Conservation (phyloP, 2,329 filamentous ascomycete species). For the Alternaria brassicae region DNA sequence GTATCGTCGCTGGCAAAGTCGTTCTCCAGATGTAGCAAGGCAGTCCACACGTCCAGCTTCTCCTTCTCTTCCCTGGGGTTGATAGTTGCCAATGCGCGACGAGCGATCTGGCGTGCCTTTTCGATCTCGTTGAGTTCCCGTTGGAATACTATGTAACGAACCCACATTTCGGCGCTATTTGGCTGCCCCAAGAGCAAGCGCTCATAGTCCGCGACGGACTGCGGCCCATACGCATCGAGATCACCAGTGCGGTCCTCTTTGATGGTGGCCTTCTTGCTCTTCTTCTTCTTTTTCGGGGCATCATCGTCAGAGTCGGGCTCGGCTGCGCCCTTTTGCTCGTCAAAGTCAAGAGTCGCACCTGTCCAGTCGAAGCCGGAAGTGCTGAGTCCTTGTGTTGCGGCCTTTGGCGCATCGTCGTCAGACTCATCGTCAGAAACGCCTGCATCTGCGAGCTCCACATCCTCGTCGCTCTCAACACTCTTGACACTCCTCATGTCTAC, state of each 20-base stretch:
- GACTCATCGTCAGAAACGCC: slow-evolving; percentile 46
- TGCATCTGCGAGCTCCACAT: slow-evolving; percentile 44
- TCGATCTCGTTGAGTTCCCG: slow-evolving; percentile 88
- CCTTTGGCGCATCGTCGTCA: slow-evolving; percentile 25
- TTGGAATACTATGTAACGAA: slow-evolving; percentile 98
- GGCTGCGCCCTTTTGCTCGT: slow-evolving; percentile 62
- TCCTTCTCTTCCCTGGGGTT: slow-evolving; percentile 89
- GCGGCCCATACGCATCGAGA: slow-evolving; percentile 85
- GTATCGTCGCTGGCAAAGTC: slow-evolving; percentile 84
- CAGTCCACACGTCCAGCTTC: slow-evolving; percentile 95
- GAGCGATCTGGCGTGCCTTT: slow-evolving; percentile 86
- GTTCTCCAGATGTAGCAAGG: slow-evolving; percentile 91
- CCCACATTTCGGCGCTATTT: slow-evolving; percentile 92
- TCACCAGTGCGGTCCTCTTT: slow-evolving; percentile 91
- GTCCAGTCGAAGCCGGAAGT: slow-evolving; percentile 89
- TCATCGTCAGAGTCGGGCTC: slow-evolving; percentile 63
- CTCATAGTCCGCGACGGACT: slow-evolving; percentile 91
- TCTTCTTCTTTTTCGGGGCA: slow-evolving; percentile 67
- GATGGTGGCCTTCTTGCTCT: slow-evolving; percentile 76
- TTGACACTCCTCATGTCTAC: slow-evolving; percentile 56
- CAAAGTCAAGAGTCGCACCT: slow-evolving; percentile 62
- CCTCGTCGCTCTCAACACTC: slow-evolving; percentile 47
- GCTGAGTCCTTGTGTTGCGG: slow-evolving; percentile 61
- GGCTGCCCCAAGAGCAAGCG: slow-evolving; percentile 89
- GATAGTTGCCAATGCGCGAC: slow-evolving; percentile 90